phyloP scores from a whole-genome alignment of 2,329 filamentous ascomycete genomes.

The Aspergillus caelatus region DNA sequence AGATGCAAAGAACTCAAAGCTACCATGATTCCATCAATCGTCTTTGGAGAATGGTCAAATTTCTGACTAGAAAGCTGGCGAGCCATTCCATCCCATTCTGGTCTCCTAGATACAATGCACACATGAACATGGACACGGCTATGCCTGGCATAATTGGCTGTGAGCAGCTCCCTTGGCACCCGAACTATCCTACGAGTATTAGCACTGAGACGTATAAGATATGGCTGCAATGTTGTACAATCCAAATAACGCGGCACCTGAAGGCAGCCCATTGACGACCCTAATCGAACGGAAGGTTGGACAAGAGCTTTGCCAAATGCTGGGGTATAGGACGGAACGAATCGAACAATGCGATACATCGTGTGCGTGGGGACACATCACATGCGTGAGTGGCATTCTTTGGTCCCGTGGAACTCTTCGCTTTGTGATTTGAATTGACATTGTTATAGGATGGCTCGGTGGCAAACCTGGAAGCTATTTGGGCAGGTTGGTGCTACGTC shows the following conservation, averaged over 20 bases:
- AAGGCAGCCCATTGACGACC: slow-evolving; percentile 50
- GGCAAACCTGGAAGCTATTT: slow-evolving; percentile 54
- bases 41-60: too few species aligned
- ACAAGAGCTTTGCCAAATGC: slow-evolving; percentile 49
- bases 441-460: slow-evolving; percentile 49
- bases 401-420: too few species aligned
- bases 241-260: slow-evolving; percentile 52
- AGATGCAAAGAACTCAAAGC: background rate
- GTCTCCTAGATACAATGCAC: slow-evolving; percentile 48
- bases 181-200: too few species aligned
- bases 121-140: slow-evolving; percentile 49
- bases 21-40: slow-evolving; percentile 28
- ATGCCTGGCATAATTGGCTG: too few species aligned
- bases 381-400: too few species aligned
- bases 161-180: too few species aligned
- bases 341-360: slow-evolving; percentile 22
- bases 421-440: too few species aligned
- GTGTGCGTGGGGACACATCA: slow-evolving; percentile 49
- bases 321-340: slow-evolving; percentile 45
- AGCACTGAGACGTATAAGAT: too few species aligned
- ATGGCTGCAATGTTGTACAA: slow-evolving; percentile 58
- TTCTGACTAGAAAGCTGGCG: too few species aligned
- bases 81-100: slow-evolving; percentile 51
- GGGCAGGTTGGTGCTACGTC: slow-evolving; percentile 32
- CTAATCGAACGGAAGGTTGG: slow-evolving; percentile 50